Conservation (phyloP, 441 rosid genomes). For the Rhodomyrtus psidioides region DNA sequence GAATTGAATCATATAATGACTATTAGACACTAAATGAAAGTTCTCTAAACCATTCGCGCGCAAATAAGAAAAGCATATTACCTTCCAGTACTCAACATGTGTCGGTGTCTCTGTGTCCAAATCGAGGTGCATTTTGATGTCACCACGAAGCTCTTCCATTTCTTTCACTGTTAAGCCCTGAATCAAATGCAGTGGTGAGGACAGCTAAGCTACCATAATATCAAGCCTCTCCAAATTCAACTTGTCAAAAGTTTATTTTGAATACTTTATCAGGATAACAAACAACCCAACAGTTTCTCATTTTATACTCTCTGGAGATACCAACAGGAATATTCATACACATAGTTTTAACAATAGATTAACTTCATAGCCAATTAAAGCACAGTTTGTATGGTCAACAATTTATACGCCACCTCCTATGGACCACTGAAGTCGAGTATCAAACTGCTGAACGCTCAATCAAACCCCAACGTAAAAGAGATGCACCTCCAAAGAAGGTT, state of each 20-base stretch:
- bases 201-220: background rate
- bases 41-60: background rate
- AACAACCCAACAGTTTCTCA: background rate
- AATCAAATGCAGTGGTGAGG: conserved; percentile 5
- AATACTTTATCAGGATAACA: background rate
- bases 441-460: too few relatives aligned
- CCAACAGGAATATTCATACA: background rate
- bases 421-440: too few relatives aligned
- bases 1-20: background rate
- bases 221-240: background rate
- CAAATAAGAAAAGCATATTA: conserved; percentile 9
- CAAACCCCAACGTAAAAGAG: too few relatives aligned
- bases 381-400: too few relatives aligned
- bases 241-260: background rate
- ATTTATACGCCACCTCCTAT: too few relatives aligned
- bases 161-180: conserved; percentile 86
- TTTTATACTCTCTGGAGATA: background rate
- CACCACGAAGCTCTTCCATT: conserved; percentile 89
- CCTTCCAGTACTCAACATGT: conserved; percentile 86
- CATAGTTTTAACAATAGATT: background rate
- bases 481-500: too few relatives aligned
- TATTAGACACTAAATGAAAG: background rate
- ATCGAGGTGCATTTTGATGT: conserved; percentile 28
- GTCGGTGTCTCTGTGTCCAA: conserved; percentile 42
- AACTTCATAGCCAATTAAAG: too few relatives aligned